These are phyloP conservation scores for Puccinia hordei DNA, from an alignment of 1,284 basidiomycete genomes.

Conservation along the genomic window DNA sequence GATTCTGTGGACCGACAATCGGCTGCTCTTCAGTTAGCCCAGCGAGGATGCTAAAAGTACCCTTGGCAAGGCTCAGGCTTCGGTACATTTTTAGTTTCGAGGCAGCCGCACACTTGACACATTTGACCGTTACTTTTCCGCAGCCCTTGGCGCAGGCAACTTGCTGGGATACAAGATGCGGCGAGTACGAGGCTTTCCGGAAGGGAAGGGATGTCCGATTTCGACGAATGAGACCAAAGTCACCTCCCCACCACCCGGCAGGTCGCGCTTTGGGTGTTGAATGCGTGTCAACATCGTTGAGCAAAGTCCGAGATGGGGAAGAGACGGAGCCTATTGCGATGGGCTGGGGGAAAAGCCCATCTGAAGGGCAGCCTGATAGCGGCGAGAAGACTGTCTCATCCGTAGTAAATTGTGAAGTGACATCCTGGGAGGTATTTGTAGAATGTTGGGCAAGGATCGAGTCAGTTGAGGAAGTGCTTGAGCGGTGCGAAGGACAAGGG, in stretches of 20 bases:
- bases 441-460: background rate
- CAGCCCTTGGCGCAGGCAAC: conserved; percentile 41
- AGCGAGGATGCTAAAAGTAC: conserved; percentile 2
- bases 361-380: background rate
- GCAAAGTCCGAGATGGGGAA: background rate
- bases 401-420: background rate
- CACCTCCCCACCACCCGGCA: conserved; percentile 18
- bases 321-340: conserved; percentile 5
- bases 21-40: background rate
- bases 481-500: background rate
- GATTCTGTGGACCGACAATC: background rate
- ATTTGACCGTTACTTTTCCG: conserved; percentile 47
- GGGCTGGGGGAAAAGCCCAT: conserved; percentile 2
- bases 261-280: conserved; percentile 24
- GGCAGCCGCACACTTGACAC: conserved; percentile 38
- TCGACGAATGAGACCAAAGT: conserved; percentile 24
- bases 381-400: background rate
- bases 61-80: conserved; percentile 34
- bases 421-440: background rate
- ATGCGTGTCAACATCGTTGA: background rate
- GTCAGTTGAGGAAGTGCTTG: background rate
- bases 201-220: conserved; percentile 34
- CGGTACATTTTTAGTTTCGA: conserved; percentile 42
- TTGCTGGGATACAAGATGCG: conserved; percentile 35
- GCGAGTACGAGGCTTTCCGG: conserved; percentile 29